Conservation (phyloP, 352 stramenopile genomes). For the Pythium rhizo-oryzae region DNA sequence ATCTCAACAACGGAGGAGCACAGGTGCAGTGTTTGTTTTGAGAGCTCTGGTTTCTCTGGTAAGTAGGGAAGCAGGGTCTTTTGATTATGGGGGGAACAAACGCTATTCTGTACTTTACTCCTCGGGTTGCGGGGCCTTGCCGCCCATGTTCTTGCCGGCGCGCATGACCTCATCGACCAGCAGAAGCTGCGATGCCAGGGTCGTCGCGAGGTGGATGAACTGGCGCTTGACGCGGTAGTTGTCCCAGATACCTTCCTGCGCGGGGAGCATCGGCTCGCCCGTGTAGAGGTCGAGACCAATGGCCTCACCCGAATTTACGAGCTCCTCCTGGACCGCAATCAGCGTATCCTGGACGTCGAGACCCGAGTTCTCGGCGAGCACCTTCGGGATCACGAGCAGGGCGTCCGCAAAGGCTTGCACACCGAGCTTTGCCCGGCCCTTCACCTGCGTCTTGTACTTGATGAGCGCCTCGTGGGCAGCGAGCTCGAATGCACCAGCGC, state of each 20-base stretch:
- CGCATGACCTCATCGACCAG: conserved; percentile 99
- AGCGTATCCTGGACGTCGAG: conserved; percentile 95
- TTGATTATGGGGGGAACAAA: conserved; percentile 19
- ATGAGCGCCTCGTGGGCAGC: conserved; percentile 89
- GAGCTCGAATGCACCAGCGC: conserved; percentile 97
- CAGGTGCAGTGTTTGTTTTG: not conserved
- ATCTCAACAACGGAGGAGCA: too few species aligned
- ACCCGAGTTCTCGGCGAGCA: conserved; percentile 91
- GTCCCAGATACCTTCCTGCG: conserved; percentile 97
- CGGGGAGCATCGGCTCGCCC: conserved; percentile 96
- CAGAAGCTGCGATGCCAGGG: conserved; percentile 98
- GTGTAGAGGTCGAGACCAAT: conserved; percentile 97
- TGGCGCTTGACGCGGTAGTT: conserved; percentile 99
- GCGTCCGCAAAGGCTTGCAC: conserved; percentile 98
- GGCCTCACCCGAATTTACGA: conserved; percentile 85
- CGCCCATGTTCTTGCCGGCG: conserved; percentile 97
- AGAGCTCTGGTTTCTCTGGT: not conserved
- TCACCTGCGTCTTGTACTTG: conserved; percentile 87
- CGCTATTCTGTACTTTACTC: conserved; percentile 50
- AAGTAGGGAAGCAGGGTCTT: not conserved
- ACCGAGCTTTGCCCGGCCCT: conserved; percentile 97
- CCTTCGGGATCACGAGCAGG: conserved; percentile 98
- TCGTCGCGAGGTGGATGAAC: conserved; percentile 97
- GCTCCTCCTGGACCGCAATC: conserved; percentile 96
- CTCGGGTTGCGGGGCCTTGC: conserved; percentile 56